These are phyloP conservation scores for Saccharomycopsis fibuligera DNA, from an alignment of 805 yeast genomes.

Conservation along the genomic window DNA sequence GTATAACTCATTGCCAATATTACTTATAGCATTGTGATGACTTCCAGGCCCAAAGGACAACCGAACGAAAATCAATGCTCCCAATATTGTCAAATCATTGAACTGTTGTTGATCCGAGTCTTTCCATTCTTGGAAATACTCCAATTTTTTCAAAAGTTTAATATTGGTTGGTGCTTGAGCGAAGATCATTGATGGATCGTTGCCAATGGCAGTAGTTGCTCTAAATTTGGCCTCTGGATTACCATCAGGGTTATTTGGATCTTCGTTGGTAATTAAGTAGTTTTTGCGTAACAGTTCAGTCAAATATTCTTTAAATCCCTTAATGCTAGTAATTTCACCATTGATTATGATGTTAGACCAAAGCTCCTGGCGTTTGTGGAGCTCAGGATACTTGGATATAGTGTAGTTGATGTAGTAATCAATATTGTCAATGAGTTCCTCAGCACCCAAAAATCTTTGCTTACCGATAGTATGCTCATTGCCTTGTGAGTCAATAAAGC, in stretches of 20 bases:
- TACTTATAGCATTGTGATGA: slow-evolving; percentile 14
- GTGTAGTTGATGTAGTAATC: slow-evolving; percentile 45
- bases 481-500: slow-evolving; percentile 57
- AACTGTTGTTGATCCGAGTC: slow-evolving; percentile 30
- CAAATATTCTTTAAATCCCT: slow-evolving; percentile 71
- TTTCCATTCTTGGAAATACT: slow-evolving; percentile 94
- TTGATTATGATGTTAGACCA: slow-evolving; percentile 77
- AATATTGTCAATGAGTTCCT: slow-evolving; percentile 48
- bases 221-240: slow-evolving; percentile 26
- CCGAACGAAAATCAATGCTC: slow-evolving; percentile 15
- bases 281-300: slow-evolving; percentile 51
- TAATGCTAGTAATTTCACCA: slow-evolving; percentile 72
- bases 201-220: slow-evolving; percentile 28
- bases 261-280: slow-evolving; percentile 39
- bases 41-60: slow-evolving; percentile 18
- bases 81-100: slow-evolving; percentile 19
- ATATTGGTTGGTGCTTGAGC: slow-evolving; percentile 79
- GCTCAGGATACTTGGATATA: slow-evolving; percentile 33
- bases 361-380: slow-evolving; percentile 68
- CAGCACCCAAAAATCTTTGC: slow-evolving; percentile 81
- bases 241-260: slow-evolving; percentile 29
- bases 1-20: slow-evolving; percentile 20
- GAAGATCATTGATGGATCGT: slow-evolving; percentile 25
- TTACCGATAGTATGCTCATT: slow-evolving; percentile 67
- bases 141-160: slow-evolving; percentile 67